Base-by-base conservation (phyloP, 192 early-diverging fungal species). In the Podila clonocystis region DNA sequence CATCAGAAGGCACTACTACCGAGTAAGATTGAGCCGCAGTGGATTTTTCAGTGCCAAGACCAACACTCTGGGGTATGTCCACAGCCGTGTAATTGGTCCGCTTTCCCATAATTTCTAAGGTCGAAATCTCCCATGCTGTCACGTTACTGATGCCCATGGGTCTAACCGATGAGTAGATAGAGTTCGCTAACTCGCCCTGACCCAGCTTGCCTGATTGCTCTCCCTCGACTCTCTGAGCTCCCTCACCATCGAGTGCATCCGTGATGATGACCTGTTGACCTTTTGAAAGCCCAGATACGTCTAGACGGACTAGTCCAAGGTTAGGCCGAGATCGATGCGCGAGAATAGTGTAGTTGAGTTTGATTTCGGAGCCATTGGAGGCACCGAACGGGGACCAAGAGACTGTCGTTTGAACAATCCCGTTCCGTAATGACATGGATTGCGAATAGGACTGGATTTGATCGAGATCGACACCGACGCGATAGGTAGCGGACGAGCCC, bases 81-180 rank as follows among this genome's bases (percentile, higher is more conserved):
- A 58, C 72, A 60, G 57, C 22, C 22, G 58, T 65, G 50, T 58
- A 49, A 1, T 59, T 70, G 48, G 17, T 30, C 28, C 34, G 52
- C 48, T 33, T 34, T 15, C 62, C 67, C 31, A 31, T 33, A 19
- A 82, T 36, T 15, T 65, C 9, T 5, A 82, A 34, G 20, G 79
- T 41, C 4, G 79, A 82, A 38, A 82, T 70, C 58, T 82, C 79
- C 79, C 79, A 82, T 5, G 79, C 79, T 5, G 79, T 82, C 4
- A 74, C 72, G 38, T 82, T 74, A 31, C n/a, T 29, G 52, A 82
- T 62, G 11, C 79, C 72, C 33, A 60, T 1, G 1, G 79, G 79
- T n/a, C 61, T 68, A 0, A 82, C 79, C 22, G 66, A 26, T 9
- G 72, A 74, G 63, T 66, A 82, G 61, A 82, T 82, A 9, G 72